A percentile compares a stretch with the other conserved stretches of the same genome.
Conservation (phyloP, 495 filamentous ascomycete species). For the Jackrogersella minutella region DNA sequence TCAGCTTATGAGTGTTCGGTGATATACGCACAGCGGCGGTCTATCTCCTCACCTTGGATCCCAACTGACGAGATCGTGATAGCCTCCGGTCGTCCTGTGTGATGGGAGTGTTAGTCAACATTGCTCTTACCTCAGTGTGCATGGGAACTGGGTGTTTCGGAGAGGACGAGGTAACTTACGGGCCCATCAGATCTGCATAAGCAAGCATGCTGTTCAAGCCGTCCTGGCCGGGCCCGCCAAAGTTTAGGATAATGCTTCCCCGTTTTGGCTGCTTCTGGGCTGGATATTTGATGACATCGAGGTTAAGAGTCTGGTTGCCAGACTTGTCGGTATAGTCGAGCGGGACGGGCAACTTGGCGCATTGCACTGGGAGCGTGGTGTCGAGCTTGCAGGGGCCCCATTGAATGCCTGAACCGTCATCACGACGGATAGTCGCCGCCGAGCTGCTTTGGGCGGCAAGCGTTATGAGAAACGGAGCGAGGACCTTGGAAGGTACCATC, state of each 20-base stretch:
- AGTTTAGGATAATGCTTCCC: constrained; percentile 57
- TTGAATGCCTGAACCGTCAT: background rate
- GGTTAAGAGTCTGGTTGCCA: constrained; percentile 41
- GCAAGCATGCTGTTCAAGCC: constrained; percentile 26
- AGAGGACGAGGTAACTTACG: constrained; percentile 5
- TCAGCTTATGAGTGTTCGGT: background rate
- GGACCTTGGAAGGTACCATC: constrained; percentile 12
- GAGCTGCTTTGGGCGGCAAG: constrained; percentile 9
- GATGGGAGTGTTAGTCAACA: background rate
- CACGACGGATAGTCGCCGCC: constrained; percentile 10
- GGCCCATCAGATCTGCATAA: constrained; percentile 22
- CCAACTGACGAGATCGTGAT: constrained; percentile 53
- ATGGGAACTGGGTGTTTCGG: background rate
- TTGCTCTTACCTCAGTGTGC: background rate
- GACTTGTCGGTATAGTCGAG: constrained; percentile 51
- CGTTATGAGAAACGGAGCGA: constrained; percentile 6
- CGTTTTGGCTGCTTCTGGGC: constrained; percentile 45
- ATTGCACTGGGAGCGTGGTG: constrained; percentile 41
- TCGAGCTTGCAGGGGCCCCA: constrained; percentile 34
- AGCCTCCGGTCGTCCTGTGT: constrained; percentile 44
- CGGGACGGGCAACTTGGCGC: constrained; percentile 53
- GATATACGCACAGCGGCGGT: background rate
- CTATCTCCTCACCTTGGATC: constrained; percentile 44
- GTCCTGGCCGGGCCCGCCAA: constrained; percentile 53
- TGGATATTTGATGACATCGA: constrained; percentile 47